phyloP scores from a whole-genome alignment of 768 basidiomycete species.

The Boletus rex-veris region DNA sequence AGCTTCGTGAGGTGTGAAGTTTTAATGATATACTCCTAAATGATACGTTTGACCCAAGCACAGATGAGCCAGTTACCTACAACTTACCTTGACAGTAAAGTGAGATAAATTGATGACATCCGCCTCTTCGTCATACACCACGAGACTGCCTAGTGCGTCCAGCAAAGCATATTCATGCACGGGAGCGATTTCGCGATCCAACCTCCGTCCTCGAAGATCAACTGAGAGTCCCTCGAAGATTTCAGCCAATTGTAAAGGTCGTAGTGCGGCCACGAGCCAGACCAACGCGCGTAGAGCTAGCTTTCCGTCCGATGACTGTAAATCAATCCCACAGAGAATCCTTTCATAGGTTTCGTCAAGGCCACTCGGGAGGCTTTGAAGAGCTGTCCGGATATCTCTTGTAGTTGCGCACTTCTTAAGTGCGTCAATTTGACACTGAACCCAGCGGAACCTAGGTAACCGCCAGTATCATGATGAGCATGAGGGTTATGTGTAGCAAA shows the following conservation, averaged over 20 bases:
- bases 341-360: slow-evolving; percentile 19
- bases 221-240: slow-evolving; percentile 11
- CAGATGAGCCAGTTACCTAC: not conserved
- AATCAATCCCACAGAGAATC: slow-evolving; percentile 9
- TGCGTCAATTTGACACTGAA: slow-evolving; percentile 14
- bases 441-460: slow-evolving; percentile 17
- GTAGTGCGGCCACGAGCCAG: slow-evolving; percentile 15
- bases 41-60: not conserved
- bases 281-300: slow-evolving; percentile 2
- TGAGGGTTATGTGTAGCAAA: not conserved
- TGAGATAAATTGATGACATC: slow-evolving; percentile 9
- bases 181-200: not conserved
- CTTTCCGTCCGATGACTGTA: not conserved
- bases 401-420: slow-evolving; percentile 3
- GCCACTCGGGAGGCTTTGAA: slow-evolving; percentile 9
- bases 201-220: not conserved
- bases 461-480: not conserved
- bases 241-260: slow-evolving; percentile 3
- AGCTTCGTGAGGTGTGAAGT: not conserved
- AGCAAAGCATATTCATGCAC: not conserved
- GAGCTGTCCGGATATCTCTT: slow-evolving; percentile 1
- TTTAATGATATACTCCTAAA: slow-evolving; percentile 9
- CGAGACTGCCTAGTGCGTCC: slow-evolving; percentile 12
- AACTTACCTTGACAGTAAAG: slow-evolving; percentile 16
- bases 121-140: slow-evolving; percentile 2